These are phyloP conservation scores for Triticum dicoccoides DNA, from an alignment of 176 grass and related monocot species.

Conservation along the genomic window DNA sequence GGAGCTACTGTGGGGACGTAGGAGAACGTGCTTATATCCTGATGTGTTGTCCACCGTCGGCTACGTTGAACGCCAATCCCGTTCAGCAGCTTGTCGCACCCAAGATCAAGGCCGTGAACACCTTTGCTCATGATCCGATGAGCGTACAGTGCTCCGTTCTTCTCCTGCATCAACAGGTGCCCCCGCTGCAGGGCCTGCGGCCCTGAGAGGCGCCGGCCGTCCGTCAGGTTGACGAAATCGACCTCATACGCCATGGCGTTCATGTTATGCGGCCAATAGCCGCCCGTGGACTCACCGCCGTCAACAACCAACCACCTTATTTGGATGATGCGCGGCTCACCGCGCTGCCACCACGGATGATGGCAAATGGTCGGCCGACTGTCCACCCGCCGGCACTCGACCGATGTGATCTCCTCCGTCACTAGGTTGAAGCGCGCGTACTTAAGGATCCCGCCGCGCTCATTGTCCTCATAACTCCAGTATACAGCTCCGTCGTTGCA, in stretches of 20 bases:
- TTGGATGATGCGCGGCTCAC: background rate
- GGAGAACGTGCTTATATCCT: background rate
- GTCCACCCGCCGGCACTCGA: background rate
- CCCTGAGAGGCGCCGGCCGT: background rate
- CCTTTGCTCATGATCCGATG: background rate
- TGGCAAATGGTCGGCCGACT: background rate
- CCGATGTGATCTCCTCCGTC: background rate
- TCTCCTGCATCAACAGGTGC: background rate
- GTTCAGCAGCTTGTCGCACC: background rate
- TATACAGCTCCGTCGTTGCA: background rate
- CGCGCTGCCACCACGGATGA: background rate
- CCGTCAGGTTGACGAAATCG: no score
- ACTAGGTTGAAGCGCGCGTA: background rate
- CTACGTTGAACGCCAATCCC: background rate
- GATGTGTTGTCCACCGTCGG: background rate
- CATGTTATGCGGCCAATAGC: background rate
- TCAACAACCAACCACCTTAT: background rate
- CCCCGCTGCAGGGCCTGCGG: background rate
- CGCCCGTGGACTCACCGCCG: background rate
- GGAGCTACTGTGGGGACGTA: background rate
- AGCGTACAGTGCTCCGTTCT: background rate
- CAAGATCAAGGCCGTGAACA: background rate
- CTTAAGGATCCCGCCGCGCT: background rate
- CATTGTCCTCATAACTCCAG: background rate
- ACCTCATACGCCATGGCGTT: background rate